Conservation (phyloP, 768 basidiomycete species). For the Lanmaoa rubissima region DNA sequence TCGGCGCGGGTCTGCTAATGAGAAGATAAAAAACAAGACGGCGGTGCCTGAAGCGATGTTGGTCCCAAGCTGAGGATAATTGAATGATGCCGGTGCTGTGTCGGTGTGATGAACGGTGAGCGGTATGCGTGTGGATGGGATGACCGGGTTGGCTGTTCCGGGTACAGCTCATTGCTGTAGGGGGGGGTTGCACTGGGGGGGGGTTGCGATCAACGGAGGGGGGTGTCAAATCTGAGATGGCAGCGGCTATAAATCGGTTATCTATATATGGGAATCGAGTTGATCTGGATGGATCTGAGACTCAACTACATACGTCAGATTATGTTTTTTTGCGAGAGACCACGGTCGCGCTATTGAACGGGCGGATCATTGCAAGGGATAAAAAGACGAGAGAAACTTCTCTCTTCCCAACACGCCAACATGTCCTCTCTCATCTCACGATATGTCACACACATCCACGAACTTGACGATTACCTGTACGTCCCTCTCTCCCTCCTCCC, state of each 20-base stretch:
- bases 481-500: constrained; percentile 15
- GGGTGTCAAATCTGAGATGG: constrained; percentile 13
- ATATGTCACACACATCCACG: constrained; percentile 58
- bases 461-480: constrained; percentile 65
- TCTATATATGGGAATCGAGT: not conserved
- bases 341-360: not conserved
- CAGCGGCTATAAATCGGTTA: not conserved
- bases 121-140: too few species aligned
- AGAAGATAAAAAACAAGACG: not conserved
- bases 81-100: not conserved
- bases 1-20: too few species aligned
- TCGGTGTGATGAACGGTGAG: not conserved
- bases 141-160: not conserved
- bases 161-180: not conserved
- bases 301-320: constrained; percentile 16
- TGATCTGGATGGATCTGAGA: constrained; percentile 16
- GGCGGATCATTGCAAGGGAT: constrained; percentile 17
- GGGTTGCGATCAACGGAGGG: not conserved
- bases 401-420: not conserved
- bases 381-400: not conserved
- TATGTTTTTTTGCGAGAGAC: constrained; percentile 7
- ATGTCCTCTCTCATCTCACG: constrained; percentile 43
- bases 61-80: too few species aligned
- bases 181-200: constrained; percentile 4
- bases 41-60: not conserved